A percentile compares a stretch with the other conserved stretches of the same genome.
Evolutionary conservation across 1,284 basidiomycete genomes (phyloP).

Genomic region (Coniophora puteana): DNA sequence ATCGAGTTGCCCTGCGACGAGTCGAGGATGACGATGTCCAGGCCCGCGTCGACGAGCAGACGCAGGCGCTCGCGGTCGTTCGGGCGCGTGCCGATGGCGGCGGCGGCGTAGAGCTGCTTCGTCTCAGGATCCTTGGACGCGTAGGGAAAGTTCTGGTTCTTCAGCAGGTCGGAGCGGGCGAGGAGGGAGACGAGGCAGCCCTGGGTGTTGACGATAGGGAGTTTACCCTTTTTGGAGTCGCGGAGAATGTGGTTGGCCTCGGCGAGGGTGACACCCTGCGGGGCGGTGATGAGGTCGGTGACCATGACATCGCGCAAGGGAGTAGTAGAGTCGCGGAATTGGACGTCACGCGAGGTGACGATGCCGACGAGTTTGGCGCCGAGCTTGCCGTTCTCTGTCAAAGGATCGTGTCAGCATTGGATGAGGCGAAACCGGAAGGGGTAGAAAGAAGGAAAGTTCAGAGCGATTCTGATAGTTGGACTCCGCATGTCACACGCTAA

Average conservation of each 20-base stretch:
- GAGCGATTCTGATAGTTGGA: conserved; percentile 30
- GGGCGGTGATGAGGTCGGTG: conserved; percentile 77
- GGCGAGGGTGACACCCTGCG: conserved; percentile 82
- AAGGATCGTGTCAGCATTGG: conserved; percentile 12
- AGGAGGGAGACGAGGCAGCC: conserved; percentile 85
- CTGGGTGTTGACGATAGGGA: conserved; percentile 80
- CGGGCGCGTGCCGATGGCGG: conserved; percentile 93
- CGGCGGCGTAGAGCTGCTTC: conserved; percentile 97
- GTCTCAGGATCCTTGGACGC: conserved; percentile 89
- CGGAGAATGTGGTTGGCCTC: conserved; percentile 96
- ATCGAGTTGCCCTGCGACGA: conserved; percentile 96
- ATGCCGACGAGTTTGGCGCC: conserved; percentile 95
- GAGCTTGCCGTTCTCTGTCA: conserved; percentile 77
- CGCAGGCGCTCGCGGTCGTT: conserved; percentile 84
- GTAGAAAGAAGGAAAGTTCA: conserved; percentile 26
- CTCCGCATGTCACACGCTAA: conserved; percentile 69
- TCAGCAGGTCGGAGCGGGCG: conserved; percentile 94
- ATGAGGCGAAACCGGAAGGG: conserved; percentile 17
- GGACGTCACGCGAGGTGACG: conserved; percentile 94
- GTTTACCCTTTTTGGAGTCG: conserved; percentile 96
- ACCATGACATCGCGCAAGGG: conserved; percentile 92
- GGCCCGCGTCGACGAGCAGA: conserved; percentile 88
- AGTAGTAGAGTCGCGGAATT: conserved; percentile 77
- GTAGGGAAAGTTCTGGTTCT: conserved; percentile 97
- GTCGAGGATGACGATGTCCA: conserved; percentile 95